Conservation (phyloP, 2,329 filamentous ascomycete genomes). For the Beauveria asiatica region DNA sequence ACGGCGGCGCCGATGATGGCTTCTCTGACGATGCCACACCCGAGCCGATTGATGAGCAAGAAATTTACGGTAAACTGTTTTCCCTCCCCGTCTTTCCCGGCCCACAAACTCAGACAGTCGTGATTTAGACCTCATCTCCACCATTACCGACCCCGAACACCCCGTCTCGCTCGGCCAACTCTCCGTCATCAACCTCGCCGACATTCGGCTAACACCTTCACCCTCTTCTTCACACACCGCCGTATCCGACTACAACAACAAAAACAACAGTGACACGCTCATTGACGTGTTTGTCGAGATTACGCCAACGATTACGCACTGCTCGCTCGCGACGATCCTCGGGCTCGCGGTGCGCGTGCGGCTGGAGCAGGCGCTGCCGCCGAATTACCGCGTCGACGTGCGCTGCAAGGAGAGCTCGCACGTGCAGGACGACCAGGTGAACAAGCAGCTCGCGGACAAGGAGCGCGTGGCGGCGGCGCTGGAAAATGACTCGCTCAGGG, state of each 20-base stretch:
- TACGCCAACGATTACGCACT: slow-evolving; percentile 95
- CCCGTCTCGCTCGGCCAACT: slow-evolving; percentile 88
- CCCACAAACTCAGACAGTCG: neutral
- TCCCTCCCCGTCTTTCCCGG: neutral
- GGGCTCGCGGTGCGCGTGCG: slow-evolving; percentile 87
- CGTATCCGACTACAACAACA: slow-evolving; percentile 11
- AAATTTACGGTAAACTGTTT: slow-evolving; percentile 58
- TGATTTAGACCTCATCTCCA: slow-evolving; percentile 72
- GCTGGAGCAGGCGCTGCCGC: slow-evolving; percentile 81
- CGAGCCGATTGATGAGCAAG: slow-evolving; percentile 91
- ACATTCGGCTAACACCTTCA: slow-evolving; percentile 65
- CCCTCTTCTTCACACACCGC: slow-evolving; percentile 27
- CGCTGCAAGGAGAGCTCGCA: slow-evolving; percentile 95
- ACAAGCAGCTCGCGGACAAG: slow-evolving; percentile 94
- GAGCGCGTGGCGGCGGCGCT: slow-evolving; percentile 90
- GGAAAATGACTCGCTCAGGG: slow-evolving; percentile 85
- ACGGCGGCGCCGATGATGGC: slow-evolving; percentile 35
- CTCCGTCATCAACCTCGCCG: slow-evolving; percentile 89
- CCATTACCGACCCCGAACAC: slow-evolving; percentile 94
- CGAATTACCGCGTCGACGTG: slow-evolving; percentile 86
- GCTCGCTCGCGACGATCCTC: slow-evolving; percentile 91
- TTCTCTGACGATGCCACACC: slow-evolving; percentile 51
- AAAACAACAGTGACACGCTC: slow-evolving; percentile 37
- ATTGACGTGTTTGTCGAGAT: slow-evolving; percentile 78
- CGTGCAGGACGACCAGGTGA: slow-evolving; percentile 87